Conservation (phyloP, 208 protist genomes). For the Trypanosoma scelopori region DNA sequence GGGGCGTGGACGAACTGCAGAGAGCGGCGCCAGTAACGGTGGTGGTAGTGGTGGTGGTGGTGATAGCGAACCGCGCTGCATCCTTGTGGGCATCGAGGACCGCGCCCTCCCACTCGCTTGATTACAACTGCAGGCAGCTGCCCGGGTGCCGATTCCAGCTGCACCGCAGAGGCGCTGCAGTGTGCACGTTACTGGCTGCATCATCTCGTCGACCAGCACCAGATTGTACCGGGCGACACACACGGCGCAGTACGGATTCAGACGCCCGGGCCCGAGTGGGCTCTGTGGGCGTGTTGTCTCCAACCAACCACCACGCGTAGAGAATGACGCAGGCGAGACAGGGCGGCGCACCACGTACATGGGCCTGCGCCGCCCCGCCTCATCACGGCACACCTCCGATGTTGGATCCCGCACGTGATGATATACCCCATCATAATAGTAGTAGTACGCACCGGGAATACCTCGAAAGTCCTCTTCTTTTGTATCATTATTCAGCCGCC, state of each 20-base stretch:
- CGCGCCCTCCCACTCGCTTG: not conserved
- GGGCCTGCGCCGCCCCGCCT: slow-evolving; percentile 9
- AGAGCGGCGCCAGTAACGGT: not conserved
- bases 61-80: no score
- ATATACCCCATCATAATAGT: slow-evolving; percentile 28
- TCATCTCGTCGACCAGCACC: slow-evolving; percentile 65
- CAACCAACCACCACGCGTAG: not conserved
- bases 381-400: slow-evolving; percentile 13
- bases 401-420: slow-evolving; percentile 32
- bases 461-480: slow-evolving; percentile 14
- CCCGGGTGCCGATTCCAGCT: slow-evolving; percentile 46
- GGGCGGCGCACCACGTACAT: slow-evolving; percentile 28
- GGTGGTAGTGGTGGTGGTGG: not conserved
- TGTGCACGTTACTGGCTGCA: slow-evolving; percentile 43
- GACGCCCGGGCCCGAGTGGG: slow-evolving; percentile 59
- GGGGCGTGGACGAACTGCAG: not conserved
- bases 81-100: not conserved
- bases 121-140: slow-evolving; percentile 30
- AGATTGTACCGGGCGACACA: slow-evolving; percentile 76
- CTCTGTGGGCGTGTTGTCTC: slow-evolving; percentile 23
- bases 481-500: not conserved
- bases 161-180: slow-evolving; percentile 34
- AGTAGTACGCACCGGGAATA: slow-evolving; percentile 32
- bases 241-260: slow-evolving; percentile 84
- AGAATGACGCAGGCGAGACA: not conserved